Evolutionary conservation across 73 alveolate genomes (phyloP).

Genomic region (Diophrys sp.): DNA sequence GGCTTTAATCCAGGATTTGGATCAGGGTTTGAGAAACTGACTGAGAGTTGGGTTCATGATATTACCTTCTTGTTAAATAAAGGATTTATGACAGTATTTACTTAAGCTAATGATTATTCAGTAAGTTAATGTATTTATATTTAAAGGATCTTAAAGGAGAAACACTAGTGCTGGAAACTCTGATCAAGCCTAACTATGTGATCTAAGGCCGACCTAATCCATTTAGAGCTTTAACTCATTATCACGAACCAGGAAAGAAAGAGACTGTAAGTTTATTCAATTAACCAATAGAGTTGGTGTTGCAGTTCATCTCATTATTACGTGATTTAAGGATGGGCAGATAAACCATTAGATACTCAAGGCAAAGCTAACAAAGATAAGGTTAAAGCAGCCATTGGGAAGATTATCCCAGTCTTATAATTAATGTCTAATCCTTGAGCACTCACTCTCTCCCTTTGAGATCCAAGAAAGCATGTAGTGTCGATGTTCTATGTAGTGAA

Average conservation of each 20-base stretch:
- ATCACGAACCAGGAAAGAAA: constrained; percentile 44
- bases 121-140: constrained; percentile 6
- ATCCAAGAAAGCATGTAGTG: no score
- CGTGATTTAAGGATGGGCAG: constrained; percentile 33
- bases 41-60: constrained; percentile 36
- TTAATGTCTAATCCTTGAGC: background rate
- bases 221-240: constrained; percentile 41
- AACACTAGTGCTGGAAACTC: constrained; percentile 10
- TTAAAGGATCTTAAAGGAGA: constrained; percentile 42
- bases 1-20: constrained; percentile 55
- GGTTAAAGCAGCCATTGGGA: background rate
- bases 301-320: constrained; percentile 41
- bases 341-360: background rate
- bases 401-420: background rate
- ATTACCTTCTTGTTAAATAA: constrained; percentile 11
- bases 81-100: constrained; percentile 10
- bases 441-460: no score
- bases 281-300: constrained; percentile 19
- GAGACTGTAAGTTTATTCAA: constrained; percentile 13
- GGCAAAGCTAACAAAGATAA: background rate
- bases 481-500: no score
- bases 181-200: constrained; percentile 28
- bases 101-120: constrained; percentile 48
- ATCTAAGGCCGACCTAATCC: constrained; percentile 32
- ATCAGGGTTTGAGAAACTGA: constrained; percentile 26